Percentiles rank a stretch among this genome's conserved stretches.
Evolutionary conservation across 768 basidiomycete species (phyloP).

Genomic region (Pisolithus tinctorius): DNA sequence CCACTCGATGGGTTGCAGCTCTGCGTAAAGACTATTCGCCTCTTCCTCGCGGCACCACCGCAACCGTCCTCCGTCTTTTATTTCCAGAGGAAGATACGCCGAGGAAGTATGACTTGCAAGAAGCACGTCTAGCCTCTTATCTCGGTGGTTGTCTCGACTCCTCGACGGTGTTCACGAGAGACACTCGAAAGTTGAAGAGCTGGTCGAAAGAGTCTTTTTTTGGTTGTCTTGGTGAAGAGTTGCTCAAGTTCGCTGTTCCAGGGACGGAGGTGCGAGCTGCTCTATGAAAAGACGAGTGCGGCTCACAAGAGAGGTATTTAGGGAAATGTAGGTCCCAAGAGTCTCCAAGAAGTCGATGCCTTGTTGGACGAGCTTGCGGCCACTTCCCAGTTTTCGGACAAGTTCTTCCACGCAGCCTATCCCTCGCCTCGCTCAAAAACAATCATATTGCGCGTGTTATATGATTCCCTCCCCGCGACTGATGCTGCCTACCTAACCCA

Average conservation of each 20-base stretch:
- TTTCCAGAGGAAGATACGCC: constrained; percentile 76
- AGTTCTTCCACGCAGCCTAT: constrained; percentile 33
- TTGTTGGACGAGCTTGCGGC: constrained; percentile 74
- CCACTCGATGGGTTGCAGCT: constrained; percentile 37
- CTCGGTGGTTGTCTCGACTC: constrained; percentile 47
- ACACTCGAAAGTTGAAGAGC: constrained; percentile 19
- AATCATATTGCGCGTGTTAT: constrained; percentile 50
- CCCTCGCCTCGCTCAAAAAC: constrained; percentile 26
- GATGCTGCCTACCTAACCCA: constrained; percentile 73
- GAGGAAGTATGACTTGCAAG: constrained; percentile 70
- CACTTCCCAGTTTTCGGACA: constrained; percentile 53
- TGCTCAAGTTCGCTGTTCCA: constrained; percentile 37
- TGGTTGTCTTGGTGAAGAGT: constrained; percentile 69
- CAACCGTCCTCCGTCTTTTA: constrained; percentile 63
- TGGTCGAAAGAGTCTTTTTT: constrained; percentile 39
- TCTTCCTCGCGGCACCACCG: constrained; percentile 47
- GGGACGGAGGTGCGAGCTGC: constrained; percentile 26
- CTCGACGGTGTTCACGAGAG: constrained; percentile 21
- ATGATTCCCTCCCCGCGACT: constrained; percentile 48
- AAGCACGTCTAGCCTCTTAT: constrained; percentile 46
- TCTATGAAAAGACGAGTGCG: too few species aligned
- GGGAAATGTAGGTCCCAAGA: constrained; percentile 25
- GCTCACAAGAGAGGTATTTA: constrained; percentile 9
- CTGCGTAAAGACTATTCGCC: constrained; percentile 40
- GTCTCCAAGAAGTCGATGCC: constrained; percentile 46